These are phyloP conservation scores for Rhodotorula sp. DNA, from an alignment of 1,284 basidiomycete genomes.

Conservation along the genomic window DNA sequence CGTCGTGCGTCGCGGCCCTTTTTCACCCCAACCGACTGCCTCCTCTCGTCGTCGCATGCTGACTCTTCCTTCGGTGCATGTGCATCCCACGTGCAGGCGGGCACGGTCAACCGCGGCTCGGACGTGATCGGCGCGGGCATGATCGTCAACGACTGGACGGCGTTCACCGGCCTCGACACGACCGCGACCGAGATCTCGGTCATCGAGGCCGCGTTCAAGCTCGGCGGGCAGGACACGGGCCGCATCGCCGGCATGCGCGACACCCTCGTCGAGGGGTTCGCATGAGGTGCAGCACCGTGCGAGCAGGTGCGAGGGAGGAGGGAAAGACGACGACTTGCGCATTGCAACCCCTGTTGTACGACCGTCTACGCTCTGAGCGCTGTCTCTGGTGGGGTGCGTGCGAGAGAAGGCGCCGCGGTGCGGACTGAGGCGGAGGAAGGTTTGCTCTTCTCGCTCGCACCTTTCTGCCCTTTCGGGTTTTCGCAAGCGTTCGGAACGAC, in stretches of 20 bases:
- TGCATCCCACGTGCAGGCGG: slow-evolving; percentile 69
- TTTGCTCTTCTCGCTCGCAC: no score
- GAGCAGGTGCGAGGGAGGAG: background rate
- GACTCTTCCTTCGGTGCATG: background rate
- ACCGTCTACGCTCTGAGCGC: no score
- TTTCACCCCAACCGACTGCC: background rate
- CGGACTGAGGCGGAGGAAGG: no score
- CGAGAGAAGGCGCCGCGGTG: no score
- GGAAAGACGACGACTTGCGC: no score
- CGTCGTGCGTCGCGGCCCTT: slow-evolving; percentile 64
- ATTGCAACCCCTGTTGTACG: no score
- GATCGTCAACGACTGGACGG: slow-evolving; percentile 99
- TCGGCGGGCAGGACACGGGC: slow-evolving; percentile 43
- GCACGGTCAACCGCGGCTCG: slow-evolving; percentile 96
- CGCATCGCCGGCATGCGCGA: slow-evolving; percentile 46
- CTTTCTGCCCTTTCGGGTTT: no score
- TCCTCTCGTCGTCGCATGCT: background rate
- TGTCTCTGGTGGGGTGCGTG: no score
- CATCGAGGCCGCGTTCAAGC: slow-evolving; percentile 90
- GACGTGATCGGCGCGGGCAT: slow-evolving; percentile 97
- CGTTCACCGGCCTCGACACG: slow-evolving; percentile 93
- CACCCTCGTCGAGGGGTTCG: slow-evolving; percentile 46
- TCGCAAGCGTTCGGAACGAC: no score
- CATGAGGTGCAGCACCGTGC: slow-evolving; percentile 5
- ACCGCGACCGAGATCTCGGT: slow-evolving; percentile 98